phyloP scores from a whole-genome alignment of 2,329 filamentous ascomycete genomes.

The Penicillium sp. region DNA sequence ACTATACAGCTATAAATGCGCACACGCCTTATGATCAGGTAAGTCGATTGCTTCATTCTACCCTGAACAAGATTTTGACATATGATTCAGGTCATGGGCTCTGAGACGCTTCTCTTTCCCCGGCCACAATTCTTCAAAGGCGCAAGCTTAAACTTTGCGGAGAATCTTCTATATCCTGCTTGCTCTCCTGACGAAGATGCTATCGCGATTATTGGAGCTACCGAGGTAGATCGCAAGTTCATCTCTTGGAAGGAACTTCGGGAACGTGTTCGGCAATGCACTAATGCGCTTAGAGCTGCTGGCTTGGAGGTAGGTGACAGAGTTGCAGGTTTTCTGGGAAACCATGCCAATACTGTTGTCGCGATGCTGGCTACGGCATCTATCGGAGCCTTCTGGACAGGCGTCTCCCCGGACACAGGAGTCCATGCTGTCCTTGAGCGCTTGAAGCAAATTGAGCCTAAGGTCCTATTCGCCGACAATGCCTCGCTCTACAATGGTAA shows the following conservation, averaged over 20 bases:
- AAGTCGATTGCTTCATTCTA: constrained; percentile 19
- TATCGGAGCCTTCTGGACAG: constrained; percentile 89
- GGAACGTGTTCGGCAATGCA: constrained; percentile 75
- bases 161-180: constrained; percentile 85
- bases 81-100: constrained; percentile 66
- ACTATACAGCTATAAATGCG: constrained; percentile 76
- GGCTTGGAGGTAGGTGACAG: constrained; percentile 68
- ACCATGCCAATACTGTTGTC: constrained; percentile 84
- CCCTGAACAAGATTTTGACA: constrained; percentile 13
- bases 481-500: constrained; percentile 91
- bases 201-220: constrained; percentile 78
- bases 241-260: constrained; percentile 81
- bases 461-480: constrained; percentile 84
- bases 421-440: constrained; percentile 90
- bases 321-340: constrained; percentile 79
- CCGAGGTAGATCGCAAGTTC: constrained; percentile 70
- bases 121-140: constrained; percentile 84
- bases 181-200: constrained; percentile 61
- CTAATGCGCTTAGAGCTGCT: constrained; percentile 69
- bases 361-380: constrained; percentile 85
- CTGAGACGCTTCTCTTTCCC: constrained; percentile 76
- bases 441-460: constrained; percentile 81
- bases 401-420: constrained; percentile 89
- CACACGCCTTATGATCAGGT: constrained; percentile 60
- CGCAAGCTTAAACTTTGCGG: constrained; percentile 85